Percentiles rank a stretch among this genome's conserved stretches.
Conservation (phyloP, 352 stramenopile genomes). For the Blastocystis sp. region DNA sequence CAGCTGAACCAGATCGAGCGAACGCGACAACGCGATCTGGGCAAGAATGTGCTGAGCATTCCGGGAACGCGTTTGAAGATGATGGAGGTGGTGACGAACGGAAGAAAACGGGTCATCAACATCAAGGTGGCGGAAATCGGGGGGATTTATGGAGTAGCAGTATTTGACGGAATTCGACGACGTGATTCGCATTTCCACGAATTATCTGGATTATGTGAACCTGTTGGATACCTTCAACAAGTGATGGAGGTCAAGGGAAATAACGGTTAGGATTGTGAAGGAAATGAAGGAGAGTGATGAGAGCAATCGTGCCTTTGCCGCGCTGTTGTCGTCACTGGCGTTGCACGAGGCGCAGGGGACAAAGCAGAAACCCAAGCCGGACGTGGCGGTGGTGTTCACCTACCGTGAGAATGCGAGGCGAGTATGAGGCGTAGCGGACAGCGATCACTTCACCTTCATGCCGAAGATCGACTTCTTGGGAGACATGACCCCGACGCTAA, state of each 20-base stretch:
- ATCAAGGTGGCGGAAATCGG: slow-evolving; percentile 24
- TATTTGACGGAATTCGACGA: slow-evolving; percentile 60
- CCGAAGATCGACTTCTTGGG: slow-evolving; percentile 66
- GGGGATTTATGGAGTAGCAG: slow-evolving; percentile 15
- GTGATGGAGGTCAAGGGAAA: background rate
- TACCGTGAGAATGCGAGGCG: background rate
- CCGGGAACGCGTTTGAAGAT: slow-evolving; percentile 32
- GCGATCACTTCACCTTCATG: slow-evolving; percentile 51
- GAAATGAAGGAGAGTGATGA: slow-evolving; percentile 68
- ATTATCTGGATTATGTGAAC: slow-evolving; percentile 55
- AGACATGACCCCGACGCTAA: slow-evolving; percentile 64
- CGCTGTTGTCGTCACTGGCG: slow-evolving; percentile 40
- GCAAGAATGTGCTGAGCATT: slow-evolving; percentile 36
- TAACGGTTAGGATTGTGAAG: slow-evolving; percentile 46
- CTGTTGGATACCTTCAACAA: slow-evolving; percentile 65
- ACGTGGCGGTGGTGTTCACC: slow-evolving; percentile 5
- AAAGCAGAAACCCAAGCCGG: slow-evolving; percentile 2
- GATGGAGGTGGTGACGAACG: slow-evolving; percentile 22
- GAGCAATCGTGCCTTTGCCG: slow-evolving; percentile 35
- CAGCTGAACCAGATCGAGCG: slow-evolving; percentile 44
- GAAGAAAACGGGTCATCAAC: background rate
- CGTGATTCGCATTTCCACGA: slow-evolving; percentile 59
- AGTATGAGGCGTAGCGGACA: slow-evolving; percentile 43
- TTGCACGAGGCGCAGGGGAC: slow-evolving; percentile 11
- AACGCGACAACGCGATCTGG: slow-evolving; percentile 26